A percentile compares a stretch with the other conserved stretches of the same genome.
phyloP scores from a whole-genome alignment of 2,329 filamentous ascomycete species.

The Plenodomus biglobosus region DNA sequence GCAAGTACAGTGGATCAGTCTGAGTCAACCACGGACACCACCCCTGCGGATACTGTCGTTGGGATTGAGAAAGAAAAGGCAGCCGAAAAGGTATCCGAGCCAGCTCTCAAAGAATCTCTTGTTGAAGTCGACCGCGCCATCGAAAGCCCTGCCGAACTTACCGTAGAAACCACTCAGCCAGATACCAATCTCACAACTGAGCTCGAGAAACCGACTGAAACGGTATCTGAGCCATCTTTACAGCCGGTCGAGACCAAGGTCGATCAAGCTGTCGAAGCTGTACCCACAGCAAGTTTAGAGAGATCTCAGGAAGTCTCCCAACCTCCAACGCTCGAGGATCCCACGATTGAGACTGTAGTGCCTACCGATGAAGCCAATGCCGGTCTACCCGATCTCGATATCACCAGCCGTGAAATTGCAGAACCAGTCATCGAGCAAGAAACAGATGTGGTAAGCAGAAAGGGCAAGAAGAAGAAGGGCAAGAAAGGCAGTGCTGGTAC shows the following conservation, averaged over 20 bases:
- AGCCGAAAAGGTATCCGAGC: not conserved
- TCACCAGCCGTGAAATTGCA: not conserved
- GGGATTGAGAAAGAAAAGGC: not conserved
- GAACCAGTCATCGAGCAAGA: not conserved
- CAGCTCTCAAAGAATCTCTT: not conserved
- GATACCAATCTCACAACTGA: not conserved
- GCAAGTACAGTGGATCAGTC: constrained; percentile 2
- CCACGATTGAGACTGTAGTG: not conserved
- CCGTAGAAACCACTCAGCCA: not conserved
- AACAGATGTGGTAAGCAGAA: not conserved
- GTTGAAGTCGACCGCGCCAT: not conserved
- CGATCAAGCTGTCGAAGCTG: not conserved
- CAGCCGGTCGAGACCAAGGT: not conserved
- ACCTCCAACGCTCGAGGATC: not conserved
- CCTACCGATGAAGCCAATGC: not conserved
- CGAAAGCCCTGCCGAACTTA: not conserved
- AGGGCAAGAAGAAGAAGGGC: not conserved
- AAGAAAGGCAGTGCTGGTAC: not conserved
- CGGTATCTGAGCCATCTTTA: no score
- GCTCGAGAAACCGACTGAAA: not conserved
- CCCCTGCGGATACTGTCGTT: not conserved
- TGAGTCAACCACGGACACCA: not conserved
- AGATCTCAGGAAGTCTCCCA: not conserved
- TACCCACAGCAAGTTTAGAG: not conserved
- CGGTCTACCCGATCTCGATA: not conserved